These are phyloP conservation scores for Rhodosporidiobolus odoratus DNA, from an alignment of 768 basidiomycete species.

Conservation along the genomic window DNA sequence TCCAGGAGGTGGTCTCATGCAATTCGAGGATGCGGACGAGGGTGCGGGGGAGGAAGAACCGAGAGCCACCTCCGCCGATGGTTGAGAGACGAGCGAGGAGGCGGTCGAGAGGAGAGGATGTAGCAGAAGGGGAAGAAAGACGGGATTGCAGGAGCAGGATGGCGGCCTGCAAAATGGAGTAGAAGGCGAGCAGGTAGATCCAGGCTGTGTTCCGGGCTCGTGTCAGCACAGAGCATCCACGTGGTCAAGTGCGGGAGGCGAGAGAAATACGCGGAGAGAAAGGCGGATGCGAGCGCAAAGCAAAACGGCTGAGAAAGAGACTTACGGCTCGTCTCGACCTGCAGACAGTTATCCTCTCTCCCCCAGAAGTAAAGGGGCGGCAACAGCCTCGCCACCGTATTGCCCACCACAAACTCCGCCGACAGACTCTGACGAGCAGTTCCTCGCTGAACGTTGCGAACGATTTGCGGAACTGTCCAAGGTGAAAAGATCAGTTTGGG, in stretches of 20 bases:
- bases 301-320: neutral
- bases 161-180: slow-evolving; percentile 28
- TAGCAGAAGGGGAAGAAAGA: neutral
- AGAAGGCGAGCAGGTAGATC: slow-evolving; percentile 36
- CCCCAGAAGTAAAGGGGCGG: slow-evolving; percentile 42
- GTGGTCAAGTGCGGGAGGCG: neutral
- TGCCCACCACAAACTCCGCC: slow-evolving; percentile 39
- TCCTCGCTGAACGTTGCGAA: slow-evolving; percentile 39
- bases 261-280: neutral
- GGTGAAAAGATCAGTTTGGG: neutral
- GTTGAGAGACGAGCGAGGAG: neutral
- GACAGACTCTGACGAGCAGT: slow-evolving; percentile 33
- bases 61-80: slow-evolving; percentile 16
- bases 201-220: slow-evolving; percentile 9
- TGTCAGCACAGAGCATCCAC: neutral
- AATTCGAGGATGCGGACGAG: slow-evolving; percentile 19
- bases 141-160: slow-evolving; percentile 37
- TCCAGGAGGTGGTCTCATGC: slow-evolving; percentile 19
- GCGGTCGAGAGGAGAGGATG: neutral
- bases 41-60: slow-evolving; percentile 37
- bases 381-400: slow-evolving; percentile 36
- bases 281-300: neutral
- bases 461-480: slow-evolving; percentile 40
- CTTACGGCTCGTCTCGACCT: slow-evolving; percentile 35
- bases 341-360: slow-evolving; percentile 38